These are phyloP conservation scores for Aspergillus asperescens DNA, from an alignment of 495 filamentous ascomycete genomes.

Conservation along the genomic window DNA sequence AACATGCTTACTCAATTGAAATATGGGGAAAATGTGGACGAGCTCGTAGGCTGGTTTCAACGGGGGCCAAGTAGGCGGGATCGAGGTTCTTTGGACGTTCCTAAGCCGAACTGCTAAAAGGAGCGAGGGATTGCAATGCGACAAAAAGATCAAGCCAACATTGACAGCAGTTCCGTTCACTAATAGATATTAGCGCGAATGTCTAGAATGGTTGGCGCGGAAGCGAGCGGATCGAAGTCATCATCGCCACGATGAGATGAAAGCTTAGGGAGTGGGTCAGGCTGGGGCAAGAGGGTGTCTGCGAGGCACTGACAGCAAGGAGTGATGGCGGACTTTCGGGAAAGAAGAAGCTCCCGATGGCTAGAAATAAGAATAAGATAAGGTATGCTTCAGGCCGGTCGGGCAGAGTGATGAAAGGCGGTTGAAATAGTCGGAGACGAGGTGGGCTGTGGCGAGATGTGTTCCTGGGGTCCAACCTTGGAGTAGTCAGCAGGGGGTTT, in stretches of 20 bases:
- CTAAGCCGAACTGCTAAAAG: not conserved
- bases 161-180: conserved; percentile 10
- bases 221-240: not conserved
- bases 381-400: not conserved
- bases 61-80: not conserved
- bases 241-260: not conserved
- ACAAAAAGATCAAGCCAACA: conserved; percentile 4
- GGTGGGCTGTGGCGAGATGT: conserved; percentile 20
- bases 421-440: not conserved
- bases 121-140: not conserved
- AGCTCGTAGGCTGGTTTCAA: not conserved
- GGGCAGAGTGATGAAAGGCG: not conserved
- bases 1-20: conserved; percentile 27
- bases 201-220: not conserved
- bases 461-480: conserved; percentile 20
- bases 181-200: not conserved
- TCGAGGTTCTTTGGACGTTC: not conserved
- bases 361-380: not conserved
- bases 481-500: conserved; percentile 22
- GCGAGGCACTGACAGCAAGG: not conserved
- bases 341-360: not conserved
- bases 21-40: not conserved
- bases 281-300: not conserved
- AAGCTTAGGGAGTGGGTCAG: not conserved
- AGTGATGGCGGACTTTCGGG: not conserved